A percentile compares a stretch with the other conserved stretches of the same genome.
Evolutionary conservation across 2,329 filamentous ascomycete species (phyloP).

Genomic region (Alternaria panax): DNA sequence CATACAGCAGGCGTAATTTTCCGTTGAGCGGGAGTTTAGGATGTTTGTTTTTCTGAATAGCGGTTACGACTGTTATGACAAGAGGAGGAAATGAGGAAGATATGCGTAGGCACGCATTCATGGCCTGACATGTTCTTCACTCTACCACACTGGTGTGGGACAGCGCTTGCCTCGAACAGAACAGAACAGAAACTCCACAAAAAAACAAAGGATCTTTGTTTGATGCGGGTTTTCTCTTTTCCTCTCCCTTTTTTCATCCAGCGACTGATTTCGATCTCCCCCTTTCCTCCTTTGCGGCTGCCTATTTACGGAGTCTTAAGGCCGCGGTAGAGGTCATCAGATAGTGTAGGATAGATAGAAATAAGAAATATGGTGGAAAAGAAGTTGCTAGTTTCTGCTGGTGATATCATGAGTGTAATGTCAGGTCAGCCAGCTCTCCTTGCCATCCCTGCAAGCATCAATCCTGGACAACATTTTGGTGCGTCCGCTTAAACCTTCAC

Average conservation of each 20-base stretch:
- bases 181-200: slow-evolving; percentile 44
- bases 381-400: neutral
- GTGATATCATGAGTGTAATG: neutral
- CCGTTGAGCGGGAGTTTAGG: slow-evolving; percentile 23
- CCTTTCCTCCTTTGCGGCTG: slow-evolving; percentile 33
- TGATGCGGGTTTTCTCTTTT: slow-evolving; percentile 21
- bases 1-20: slow-evolving; percentile 11
- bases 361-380: slow-evolving; percentile 14
- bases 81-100: slow-evolving; percentile 22
- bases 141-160: slow-evolving; percentile 25
- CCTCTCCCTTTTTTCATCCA: slow-evolving; percentile 5
- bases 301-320: slow-evolving; percentile 24
- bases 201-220: slow-evolving; percentile 45
- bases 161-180: slow-evolving; percentile 28
- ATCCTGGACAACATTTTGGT: neutral
- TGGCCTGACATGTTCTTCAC: slow-evolving; percentile 14
- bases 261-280: slow-evolving; percentile 45
- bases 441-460: neutral
- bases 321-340: slow-evolving; percentile 46
- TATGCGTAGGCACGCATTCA: slow-evolving; percentile 19
- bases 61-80: slow-evolving; percentile 22
- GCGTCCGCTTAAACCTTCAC: neutral
- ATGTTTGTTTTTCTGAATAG: slow-evolving; percentile 23
- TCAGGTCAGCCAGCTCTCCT: neutral
- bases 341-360: slow-evolving; percentile 40